These are phyloP conservation scores for Murraya paniculata DNA, from an alignment of 345 rosid genomes.

Conservation along the genomic window DNA sequence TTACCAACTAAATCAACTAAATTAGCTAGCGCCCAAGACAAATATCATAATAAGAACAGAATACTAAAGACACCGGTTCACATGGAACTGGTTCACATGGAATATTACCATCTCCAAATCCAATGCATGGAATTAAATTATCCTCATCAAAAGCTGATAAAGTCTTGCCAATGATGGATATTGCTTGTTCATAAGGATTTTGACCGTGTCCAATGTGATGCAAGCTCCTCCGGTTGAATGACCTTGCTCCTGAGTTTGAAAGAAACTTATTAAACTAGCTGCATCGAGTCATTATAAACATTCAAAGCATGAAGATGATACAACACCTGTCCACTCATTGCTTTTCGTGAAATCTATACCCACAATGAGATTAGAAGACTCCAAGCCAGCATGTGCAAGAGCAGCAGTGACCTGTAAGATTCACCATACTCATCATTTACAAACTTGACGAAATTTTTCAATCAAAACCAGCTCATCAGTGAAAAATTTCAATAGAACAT, in stretches of 20 bases:
- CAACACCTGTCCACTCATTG: conserved; percentile 93
- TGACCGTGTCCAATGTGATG: conserved; percentile 53
- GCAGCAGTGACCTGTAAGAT: conserved; percentile 72
- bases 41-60: not conserved
- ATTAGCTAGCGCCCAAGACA: not conserved
- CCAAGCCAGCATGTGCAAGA: conserved; percentile 81
- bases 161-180: conserved; percentile 74
- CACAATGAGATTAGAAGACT: conserved; percentile 89
- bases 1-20: too few species aligned
- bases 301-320: not conserved
- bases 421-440: conserved; percentile 1
- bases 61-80: not conserved
- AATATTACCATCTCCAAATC: conserved; percentile 65
- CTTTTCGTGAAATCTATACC: conserved; percentile 97
- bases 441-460: not conserved
- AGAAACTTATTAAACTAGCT: conserved; percentile 16
- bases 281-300: not conserved
- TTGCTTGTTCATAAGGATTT: conserved; percentile 84
- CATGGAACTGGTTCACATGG: not conserved
- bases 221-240: conserved; percentile 63
- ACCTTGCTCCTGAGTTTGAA: conserved; percentile 53
- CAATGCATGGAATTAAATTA: conserved; percentile 79
- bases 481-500: not conserved
- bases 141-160: conserved; percentile 76
- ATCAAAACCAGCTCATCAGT: not conserved